Conservation (phyloP, 2,329 filamentous ascomycete species). For the Thyridium curvatum region DNA sequence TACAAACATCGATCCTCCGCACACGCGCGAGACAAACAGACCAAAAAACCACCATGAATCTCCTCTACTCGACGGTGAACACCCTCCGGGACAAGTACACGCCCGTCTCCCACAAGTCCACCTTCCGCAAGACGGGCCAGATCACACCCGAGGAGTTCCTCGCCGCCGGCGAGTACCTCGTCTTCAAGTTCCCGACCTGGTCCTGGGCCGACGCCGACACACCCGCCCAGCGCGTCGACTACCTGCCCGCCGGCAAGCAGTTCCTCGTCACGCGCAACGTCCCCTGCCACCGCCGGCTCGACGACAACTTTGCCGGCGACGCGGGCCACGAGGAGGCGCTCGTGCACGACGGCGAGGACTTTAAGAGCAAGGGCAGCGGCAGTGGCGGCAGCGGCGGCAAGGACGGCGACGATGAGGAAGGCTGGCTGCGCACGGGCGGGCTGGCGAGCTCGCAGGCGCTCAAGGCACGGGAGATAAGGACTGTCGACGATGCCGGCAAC, state of each 20-base stretch:
- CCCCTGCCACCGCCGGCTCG: slow-evolving; percentile 83
- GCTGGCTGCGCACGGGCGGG: slow-evolving; percentile 86
- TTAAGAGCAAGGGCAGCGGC: slow-evolving; percentile 32
- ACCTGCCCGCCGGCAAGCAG: slow-evolving; percentile 87
- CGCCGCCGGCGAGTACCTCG: slow-evolving; percentile 90
- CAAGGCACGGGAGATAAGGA: slow-evolving; percentile 74
- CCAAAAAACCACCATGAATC: slow-evolving; percentile 58
- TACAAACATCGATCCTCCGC: too few species aligned
- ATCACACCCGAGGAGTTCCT: slow-evolving; percentile 98
- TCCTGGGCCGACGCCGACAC: slow-evolving; percentile 87
- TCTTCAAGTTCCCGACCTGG: slow-evolving; percentile 99
- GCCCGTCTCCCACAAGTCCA: slow-evolving; percentile 82
- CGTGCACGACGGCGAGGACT: slow-evolving; percentile 71
- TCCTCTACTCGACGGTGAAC: slow-evolving; percentile 87
- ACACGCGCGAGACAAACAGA: slow-evolving; percentile 48
- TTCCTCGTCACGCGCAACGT: slow-evolving; percentile 93
- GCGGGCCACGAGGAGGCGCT: slow-evolving; percentile 81
- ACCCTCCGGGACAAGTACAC: slow-evolving; percentile 88
- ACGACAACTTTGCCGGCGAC: slow-evolving; percentile 88
- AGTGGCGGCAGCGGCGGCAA: slow-evolving; percentile 26
- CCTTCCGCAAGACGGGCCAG: slow-evolving; percentile 87
- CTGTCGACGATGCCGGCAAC: slow-evolving; percentile 84
- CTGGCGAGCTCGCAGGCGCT: slow-evolving; percentile 69
- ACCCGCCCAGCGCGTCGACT: slow-evolving; percentile 68
- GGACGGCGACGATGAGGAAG: slow-evolving; percentile 65